phyloP scores from a whole-genome alignment of 2,329 filamentous ascomycete genomes.

The Penicillium sp. region DNA sequence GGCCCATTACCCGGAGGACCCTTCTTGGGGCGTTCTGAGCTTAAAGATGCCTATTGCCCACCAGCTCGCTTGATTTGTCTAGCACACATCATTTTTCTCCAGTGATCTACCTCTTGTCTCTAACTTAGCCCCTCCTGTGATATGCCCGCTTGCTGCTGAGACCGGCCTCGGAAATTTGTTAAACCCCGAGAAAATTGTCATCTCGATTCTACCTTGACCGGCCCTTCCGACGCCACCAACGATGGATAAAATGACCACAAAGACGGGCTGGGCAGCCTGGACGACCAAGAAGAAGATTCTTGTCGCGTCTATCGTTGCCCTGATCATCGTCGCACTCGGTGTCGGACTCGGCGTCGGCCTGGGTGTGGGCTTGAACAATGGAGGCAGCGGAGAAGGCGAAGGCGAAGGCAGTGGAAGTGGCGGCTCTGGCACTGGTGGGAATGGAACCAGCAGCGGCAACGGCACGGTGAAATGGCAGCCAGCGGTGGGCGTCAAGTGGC shows the following conservation, averaged over 20 bases:
- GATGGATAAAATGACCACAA: slow-evolving; percentile 21
- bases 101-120: slow-evolving; percentile 3
- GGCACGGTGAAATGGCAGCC: slow-evolving; percentile 56
- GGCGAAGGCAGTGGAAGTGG: slow-evolving; percentile 29
- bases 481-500: slow-evolving; percentile 58
- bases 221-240: not conserved
- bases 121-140: not conserved
- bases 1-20: not conserved
- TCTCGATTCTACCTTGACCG: not conserved
- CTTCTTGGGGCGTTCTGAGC: slow-evolving; percentile 14
- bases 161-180: not conserved
- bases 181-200: not conserved
- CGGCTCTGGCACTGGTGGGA: slow-evolving; percentile 18
- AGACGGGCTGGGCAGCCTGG: slow-evolving; percentile 34
- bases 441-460: slow-evolving; percentile 30
- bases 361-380: slow-evolving; percentile 55
- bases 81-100: not conserved
- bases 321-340: slow-evolving; percentile 52
- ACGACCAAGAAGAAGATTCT: slow-evolving; percentile 41
- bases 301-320: slow-evolving; percentile 25
- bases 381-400: slow-evolving; percentile 32
- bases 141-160: slow-evolving; percentile 9
- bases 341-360: slow-evolving; percentile 63
- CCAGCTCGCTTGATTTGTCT: slow-evolving; percentile 9
- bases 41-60: slow-evolving; percentile 24